Evolutionary conservation across 805 yeast genomes (phyloP).

Genomic region (Cyberlindnera japonica): DNA sequence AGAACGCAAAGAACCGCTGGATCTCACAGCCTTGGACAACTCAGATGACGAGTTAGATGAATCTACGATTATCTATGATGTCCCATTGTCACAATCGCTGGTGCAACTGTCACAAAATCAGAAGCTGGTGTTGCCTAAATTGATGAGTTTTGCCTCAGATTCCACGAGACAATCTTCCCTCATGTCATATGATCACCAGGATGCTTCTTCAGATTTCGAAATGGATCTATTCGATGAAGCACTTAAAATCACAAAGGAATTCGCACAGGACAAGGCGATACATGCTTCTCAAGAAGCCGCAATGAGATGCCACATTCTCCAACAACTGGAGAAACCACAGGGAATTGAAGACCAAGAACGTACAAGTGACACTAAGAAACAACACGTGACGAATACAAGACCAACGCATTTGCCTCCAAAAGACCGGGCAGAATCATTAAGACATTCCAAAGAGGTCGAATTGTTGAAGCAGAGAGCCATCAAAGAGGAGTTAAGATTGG

Average conservation of each 20-base stretch:
- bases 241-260: slow-evolving; percentile 17
- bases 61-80: slow-evolving; percentile 53
- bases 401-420: slow-evolving; percentile 70
- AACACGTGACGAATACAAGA: slow-evolving; percentile 46
- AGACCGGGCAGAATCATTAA: slow-evolving; percentile 44
- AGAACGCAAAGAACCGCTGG: slow-evolving; percentile 14
- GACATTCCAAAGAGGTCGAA: slow-evolving; percentile 54
- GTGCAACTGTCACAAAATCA: slow-evolving; percentile 36
- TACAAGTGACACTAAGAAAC: slow-evolving; percentile 16
- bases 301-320: slow-evolving; percentile 15
- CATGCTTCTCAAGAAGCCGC: slow-evolving; percentile 33
- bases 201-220: slow-evolving; percentile 16
- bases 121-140: slow-evolving; percentile 26
- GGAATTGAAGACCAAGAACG: slow-evolving; percentile 11
- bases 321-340: slow-evolving; percentile 31
- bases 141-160: slow-evolving; percentile 33
- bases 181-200: slow-evolving; percentile 30
- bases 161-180: slow-evolving; percentile 44
- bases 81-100: slow-evolving; percentile 59
- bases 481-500: slow-evolving; percentile 34
- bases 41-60: slow-evolving; percentile 56
- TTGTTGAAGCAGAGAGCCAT: slow-evolving; percentile 40
- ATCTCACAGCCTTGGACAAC: slow-evolving; percentile 10
- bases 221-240: slow-evolving; percentile 16
- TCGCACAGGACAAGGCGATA: slow-evolving; percentile 30